These are phyloP conservation scores for Poa annua DNA, from an alignment of 176 grass and related monocot species.

Conservation along the genomic window DNA sequence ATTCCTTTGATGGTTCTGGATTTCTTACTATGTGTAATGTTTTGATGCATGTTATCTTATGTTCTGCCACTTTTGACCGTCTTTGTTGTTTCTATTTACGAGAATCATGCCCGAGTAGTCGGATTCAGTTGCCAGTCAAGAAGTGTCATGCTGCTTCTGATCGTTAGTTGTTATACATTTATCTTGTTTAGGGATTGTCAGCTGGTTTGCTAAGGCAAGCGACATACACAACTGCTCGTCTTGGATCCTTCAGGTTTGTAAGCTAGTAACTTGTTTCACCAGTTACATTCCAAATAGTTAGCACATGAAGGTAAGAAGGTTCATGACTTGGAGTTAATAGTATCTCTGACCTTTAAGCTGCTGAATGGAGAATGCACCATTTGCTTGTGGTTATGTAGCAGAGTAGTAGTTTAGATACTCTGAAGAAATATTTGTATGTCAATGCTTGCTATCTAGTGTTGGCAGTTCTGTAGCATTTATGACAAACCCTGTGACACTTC, in stretches of 20 bases:
- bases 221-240: constrained; percentile 80
- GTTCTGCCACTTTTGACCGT: neutral
- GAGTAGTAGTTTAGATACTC: neutral
- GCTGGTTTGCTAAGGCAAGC: constrained; percentile 94
- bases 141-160: neutral
- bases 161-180: constrained; percentile 32
- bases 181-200: constrained; percentile 65
- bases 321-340: neutral
- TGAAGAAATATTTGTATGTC: neutral
- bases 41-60: neutral
- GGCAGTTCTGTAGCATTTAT: neutral
- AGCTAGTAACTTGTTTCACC: constrained; percentile 6
- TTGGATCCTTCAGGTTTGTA: constrained; percentile 78
- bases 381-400: neutral
- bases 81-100: neutral
- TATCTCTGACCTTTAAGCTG: neutral
- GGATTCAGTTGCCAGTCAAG: neutral
- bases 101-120: neutral
- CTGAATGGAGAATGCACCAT: constrained; percentile 14
- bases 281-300: constrained; percentile 11
- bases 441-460: neutral
- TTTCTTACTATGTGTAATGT: neutral
- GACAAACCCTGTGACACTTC: constrained; percentile 10
- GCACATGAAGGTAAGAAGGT: neutral
- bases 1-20: neutral